Evolutionary conservation across 805 yeast genomes (phyloP).

Genomic region (Saccharomycopsis javanensis): DNA sequence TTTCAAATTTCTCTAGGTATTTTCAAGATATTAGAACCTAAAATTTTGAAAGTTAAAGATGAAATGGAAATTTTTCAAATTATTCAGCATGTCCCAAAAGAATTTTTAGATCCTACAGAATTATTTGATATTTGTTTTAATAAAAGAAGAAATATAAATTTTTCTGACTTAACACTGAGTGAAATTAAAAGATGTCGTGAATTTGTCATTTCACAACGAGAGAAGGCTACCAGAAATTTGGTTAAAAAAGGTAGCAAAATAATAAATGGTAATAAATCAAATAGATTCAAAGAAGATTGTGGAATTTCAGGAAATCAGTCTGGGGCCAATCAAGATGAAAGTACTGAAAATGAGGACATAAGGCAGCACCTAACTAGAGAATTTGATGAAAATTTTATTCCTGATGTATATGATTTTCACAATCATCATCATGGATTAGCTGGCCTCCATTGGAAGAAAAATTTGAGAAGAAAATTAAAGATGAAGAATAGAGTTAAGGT

Average conservation of each 20-base stretch:
- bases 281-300: neutral
- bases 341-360: conserved; percentile 20
- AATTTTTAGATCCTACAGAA: conserved; percentile 54
- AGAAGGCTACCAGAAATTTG: conserved; percentile 23
- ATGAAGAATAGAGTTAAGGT: conserved; percentile 21
- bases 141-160: conserved; percentile 45
- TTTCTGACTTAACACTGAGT: conserved; percentile 69
- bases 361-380: conserved; percentile 24
- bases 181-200: conserved; percentile 71
- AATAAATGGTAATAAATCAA: neutral
- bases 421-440: conserved; percentile 26
- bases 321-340: neutral
- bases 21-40: conserved; percentile 64
- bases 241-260: neutral
- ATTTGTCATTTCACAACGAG: conserved; percentile 61
- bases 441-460: conserved; percentile 57
- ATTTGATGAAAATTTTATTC: conserved; percentile 23
- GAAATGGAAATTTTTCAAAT: conserved; percentile 71
- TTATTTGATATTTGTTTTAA: conserved; percentile 70
- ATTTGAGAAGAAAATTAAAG: conserved; percentile 45
- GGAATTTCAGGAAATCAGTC: neutral
- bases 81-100: conserved; percentile 74
- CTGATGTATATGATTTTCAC: conserved; percentile 35
- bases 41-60: conserved; percentile 36
- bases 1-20: conserved; percentile 78